Evolutionary conservation across 176 grass and related monocot genomes (phyloP).

Genomic region (Pontederia paniculata): DNA sequence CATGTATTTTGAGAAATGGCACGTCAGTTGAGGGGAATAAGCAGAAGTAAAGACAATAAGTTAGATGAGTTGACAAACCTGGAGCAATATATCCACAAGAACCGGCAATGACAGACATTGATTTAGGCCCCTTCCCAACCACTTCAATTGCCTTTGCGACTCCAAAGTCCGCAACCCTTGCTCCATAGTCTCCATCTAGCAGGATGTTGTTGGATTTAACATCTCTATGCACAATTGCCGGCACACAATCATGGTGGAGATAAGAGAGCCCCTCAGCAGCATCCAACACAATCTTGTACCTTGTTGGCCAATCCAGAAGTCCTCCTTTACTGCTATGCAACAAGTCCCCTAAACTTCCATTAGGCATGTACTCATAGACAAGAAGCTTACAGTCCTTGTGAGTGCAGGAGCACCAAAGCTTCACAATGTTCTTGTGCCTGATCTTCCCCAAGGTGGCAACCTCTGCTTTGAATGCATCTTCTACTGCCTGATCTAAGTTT

Average conservation of each 20-base stretch:
- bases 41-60: neutral
- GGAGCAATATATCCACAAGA: conserved; percentile 93
- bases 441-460: conserved; percentile 86
- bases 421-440: conserved; percentile 93
- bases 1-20: neutral
- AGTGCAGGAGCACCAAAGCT: conserved; percentile 75
- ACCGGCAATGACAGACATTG: conserved; percentile 78
- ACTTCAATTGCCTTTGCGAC: conserved; percentile 59
- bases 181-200: conserved; percentile 57
- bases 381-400: conserved; percentile 58
- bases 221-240: conserved; percentile 76
- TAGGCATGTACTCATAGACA: conserved; percentile 87
- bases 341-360: conserved; percentile 59
- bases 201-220: conserved; percentile 97
- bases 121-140: conserved; percentile 28
- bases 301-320: conserved; percentile 48
- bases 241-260: conserved; percentile 84
- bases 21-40: neutral
- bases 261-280: conserved; percentile 75
- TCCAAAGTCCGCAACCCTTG: conserved; percentile 59
- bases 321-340: conserved; percentile 53
- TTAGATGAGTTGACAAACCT: conserved; percentile 24
- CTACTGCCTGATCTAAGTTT: neutral
- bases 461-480: conserved; percentile 65
- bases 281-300: conserved; percentile 59